phyloP scores from a whole-genome alignment of 208 protist genomes.

The Spongospora subterranea region DNA sequence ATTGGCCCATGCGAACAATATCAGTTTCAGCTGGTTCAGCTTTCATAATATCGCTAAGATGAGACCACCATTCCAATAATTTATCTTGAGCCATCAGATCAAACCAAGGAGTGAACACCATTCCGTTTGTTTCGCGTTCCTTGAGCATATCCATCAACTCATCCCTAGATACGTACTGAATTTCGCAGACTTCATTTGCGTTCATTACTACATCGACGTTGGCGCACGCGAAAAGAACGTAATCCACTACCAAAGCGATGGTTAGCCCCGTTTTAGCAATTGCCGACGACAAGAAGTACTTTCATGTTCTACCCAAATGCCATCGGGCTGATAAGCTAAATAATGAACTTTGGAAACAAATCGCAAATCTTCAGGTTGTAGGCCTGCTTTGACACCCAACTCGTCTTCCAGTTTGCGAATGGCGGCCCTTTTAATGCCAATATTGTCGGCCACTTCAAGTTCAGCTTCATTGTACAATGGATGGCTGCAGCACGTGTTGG shows the following conservation, averaged over 20 bases:
- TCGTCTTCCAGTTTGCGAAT: constrained; percentile 71
- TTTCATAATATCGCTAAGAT: not conserved
- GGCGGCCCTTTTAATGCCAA: constrained; percentile 66
- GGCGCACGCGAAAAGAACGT: constrained; percentile 10
- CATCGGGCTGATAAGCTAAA: not conserved
- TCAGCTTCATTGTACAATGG: constrained; percentile 63
- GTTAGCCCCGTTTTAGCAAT: not conserved
- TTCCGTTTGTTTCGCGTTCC: not conserved
- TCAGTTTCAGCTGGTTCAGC: not conserved
- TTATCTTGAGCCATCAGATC: not conserved
- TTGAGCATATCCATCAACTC: constrained; percentile 1
- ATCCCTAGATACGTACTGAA: not conserved
- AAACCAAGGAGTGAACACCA: constrained; percentile 54
- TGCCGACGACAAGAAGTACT: not conserved
- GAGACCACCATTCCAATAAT: not conserved
- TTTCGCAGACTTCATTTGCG: not conserved
- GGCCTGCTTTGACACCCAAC: constrained; percentile 62
- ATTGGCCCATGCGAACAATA: not conserved
- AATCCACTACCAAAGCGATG: constrained; percentile 30
- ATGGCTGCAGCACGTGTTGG: constrained; percentile 72
- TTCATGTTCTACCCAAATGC: constrained; percentile 42
- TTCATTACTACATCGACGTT: constrained; percentile 1
- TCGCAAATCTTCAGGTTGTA: not conserved
- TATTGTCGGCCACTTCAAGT: constrained; percentile 46
- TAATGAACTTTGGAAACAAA: constrained; percentile 55